Evolutionary conservation across 345 rosid genomes (phyloP), one percentile per base, ranked within the genome.

Genomic region (Populus alba): DNA sequence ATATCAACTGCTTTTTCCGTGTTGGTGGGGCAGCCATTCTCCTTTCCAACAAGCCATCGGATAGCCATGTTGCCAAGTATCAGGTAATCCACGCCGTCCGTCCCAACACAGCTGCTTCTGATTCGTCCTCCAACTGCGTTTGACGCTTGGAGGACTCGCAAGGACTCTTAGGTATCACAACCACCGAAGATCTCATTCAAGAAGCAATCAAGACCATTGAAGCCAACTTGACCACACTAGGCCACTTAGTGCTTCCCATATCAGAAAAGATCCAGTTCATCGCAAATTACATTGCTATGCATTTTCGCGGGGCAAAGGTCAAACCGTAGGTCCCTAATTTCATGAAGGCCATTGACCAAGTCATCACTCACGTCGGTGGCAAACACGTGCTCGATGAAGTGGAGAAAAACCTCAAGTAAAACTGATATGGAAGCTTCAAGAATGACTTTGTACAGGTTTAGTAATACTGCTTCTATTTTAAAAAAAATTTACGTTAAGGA

Each of bases 301-400:
- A 91, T 85, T 85, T 92, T 76, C 88, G 86, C 47, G 87, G 87
- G 84, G 87, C 86, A 1, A 93, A 89, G 74, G 85, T 85, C 93
- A 92, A 91, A 79, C 74, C 75, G 0, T 70, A 70, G 49, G 71
- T 77, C 73, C 74, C 75, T 5, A 74, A 77, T 57, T 59, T 77
- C 65, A 77, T 47, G 78, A 59, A 45, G 33, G 72, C 78, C 7
- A 47, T 49, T 22, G 78, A 66, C 43, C 78, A 75, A 8, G 15
- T 75, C 71, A 47, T 70, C 38, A 75, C 68, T 65, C 78, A 75
- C 51, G 78, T 71, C 33, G 78, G 78, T 9, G 72, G 72, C n/a
- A 67, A 62, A 16, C 72, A 74, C 6, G 79, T 77, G 69, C 70
- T 77, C 27, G 79, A 77, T 29, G 74, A 41, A 73, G 59, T 70